Conservation (phyloP, 495 filamentous ascomycete genomes). For the Choiromyces venosus region DNA sequence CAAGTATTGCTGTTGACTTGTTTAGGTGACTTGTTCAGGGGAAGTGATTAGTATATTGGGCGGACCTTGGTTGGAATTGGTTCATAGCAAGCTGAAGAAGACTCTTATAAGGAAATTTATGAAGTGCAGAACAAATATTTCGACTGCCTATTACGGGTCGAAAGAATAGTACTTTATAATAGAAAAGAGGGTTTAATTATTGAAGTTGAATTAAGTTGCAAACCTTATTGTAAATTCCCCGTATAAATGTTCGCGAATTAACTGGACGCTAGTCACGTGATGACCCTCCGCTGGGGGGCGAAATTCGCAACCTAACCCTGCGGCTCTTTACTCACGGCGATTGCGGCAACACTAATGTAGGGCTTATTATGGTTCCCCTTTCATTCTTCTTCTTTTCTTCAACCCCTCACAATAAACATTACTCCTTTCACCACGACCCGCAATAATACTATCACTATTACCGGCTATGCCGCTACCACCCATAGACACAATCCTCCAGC, state of each 20-base stretch:
- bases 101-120: not conserved
- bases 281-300: too few relatives aligned
- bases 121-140: not conserved
- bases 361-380: not conserved
- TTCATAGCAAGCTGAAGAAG: not conserved
- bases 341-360: not conserved
- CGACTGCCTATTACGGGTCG: not conserved
- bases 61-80: not conserved
- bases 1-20: constrained; percentile 1
- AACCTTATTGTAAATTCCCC: too few relatives aligned
- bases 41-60: not conserved
- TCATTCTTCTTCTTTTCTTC: not conserved
- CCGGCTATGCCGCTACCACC: constrained; percentile 7
- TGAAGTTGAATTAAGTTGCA: not conserved
- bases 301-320: not conserved
- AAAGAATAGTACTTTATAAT: not conserved
- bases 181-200: not conserved
- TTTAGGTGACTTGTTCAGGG: not conserved
- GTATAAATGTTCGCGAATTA: not conserved
- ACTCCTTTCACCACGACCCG: not conserved
- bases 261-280: too few relatives aligned
- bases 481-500: constrained; percentile 30
- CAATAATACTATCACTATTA: constrained; percentile 13
- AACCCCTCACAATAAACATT: not conserved
- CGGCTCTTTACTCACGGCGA: not conserved